Conservation (phyloP, 2,329 filamentous ascomycete genomes). For the Teratosphaeria destructans region DNA sequence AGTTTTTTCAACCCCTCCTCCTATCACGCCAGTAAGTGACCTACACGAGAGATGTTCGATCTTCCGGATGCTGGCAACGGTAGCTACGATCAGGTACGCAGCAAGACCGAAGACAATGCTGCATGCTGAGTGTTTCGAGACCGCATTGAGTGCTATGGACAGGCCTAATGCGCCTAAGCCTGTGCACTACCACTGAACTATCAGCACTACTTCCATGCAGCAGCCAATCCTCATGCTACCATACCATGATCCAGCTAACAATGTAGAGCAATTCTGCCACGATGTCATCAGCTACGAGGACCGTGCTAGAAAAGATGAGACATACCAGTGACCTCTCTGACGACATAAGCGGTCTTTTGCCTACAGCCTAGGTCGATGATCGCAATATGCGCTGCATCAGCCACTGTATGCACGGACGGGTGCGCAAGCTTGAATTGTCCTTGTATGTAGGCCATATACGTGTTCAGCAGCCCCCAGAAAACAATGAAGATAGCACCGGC, state of each 20-base stretch:
- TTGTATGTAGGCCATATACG: slow-evolving; percentile 9
- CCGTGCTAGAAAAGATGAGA: slow-evolving; percentile 1
- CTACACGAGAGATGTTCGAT: neutral
- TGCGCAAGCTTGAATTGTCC: slow-evolving; percentile 12
- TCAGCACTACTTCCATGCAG: neutral
- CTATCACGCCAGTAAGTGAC: neutral
- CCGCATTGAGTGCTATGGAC: slow-evolving; percentile 48
- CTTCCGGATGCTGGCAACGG: slow-evolving; percentile 9
- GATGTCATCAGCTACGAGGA: neutral
- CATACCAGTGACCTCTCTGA: neutral
- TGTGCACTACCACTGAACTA: slow-evolving; percentile 23
- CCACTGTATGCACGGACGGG: slow-evolving; percentile 11
- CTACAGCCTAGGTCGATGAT: slow-evolving; percentile 2
- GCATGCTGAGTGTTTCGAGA: slow-evolving; percentile 47
- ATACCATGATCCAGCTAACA: neutral
- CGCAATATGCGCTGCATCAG: slow-evolving; percentile 9
- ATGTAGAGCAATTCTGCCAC: neutral
- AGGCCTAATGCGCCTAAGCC: slow-evolving; percentile 48
- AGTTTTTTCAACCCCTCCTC: neutral
- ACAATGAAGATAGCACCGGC: slow-evolving; percentile 9
- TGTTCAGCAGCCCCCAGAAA: slow-evolving; percentile 11
- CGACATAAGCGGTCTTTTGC: neutral
- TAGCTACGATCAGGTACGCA: slow-evolving; percentile 7
- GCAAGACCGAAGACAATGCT: slow-evolving; percentile 41
- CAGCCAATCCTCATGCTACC: neutral